These are phyloP conservation scores for Aspergillus steynii DNA, from an alignment of 495 filamentous ascomycete species.

Conservation along the genomic window DNA sequence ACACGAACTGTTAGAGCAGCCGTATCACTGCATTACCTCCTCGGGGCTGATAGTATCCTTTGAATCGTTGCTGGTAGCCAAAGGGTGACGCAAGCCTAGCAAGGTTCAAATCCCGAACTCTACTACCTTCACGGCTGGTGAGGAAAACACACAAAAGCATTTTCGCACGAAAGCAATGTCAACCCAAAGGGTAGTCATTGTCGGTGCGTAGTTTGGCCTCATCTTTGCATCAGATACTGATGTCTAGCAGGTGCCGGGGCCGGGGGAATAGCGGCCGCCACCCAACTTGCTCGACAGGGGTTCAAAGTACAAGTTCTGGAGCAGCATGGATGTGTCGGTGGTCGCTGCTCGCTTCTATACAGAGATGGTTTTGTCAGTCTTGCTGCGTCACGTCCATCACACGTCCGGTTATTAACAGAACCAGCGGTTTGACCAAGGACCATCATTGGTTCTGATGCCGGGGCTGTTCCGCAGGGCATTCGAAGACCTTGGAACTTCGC, in stretches of 20 bases:
- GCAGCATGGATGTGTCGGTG: constrained; percentile 67
- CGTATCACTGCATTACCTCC: too few relatives aligned
- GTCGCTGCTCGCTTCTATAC: constrained; percentile 60
- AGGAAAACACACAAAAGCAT: too few relatives aligned
- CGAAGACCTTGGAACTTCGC: constrained; percentile 59
- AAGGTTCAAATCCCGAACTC: too few relatives aligned
- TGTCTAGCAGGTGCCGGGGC: constrained; percentile 56
- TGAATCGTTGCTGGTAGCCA: too few relatives aligned
- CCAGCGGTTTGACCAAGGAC: constrained; percentile 70
- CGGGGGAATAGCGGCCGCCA: constrained; percentile 67
- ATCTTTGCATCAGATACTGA: background rate
- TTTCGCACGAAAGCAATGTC: background rate
- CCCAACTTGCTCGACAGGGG: constrained; percentile 65
- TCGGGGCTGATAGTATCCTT: too few relatives aligned
- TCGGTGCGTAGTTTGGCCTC: background rate
- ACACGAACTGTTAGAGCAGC: too few relatives aligned
- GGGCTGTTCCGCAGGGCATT: constrained; percentile 65
- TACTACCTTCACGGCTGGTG: too few relatives aligned
- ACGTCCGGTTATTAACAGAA: constrained; percentile 4
- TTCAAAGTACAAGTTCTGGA: constrained; percentile 66
- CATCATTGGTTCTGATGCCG: constrained; percentile 67
- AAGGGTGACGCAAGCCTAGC: too few relatives aligned
- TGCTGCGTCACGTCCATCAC: background rate
- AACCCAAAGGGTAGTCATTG: background rate
- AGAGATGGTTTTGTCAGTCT: constrained; percentile 51